A percentile compares a stretch with the other conserved stretches of the same genome.
Conservation (phyloP, 176 grass and related monocot species). For the Oryza meridionalis region DNA sequence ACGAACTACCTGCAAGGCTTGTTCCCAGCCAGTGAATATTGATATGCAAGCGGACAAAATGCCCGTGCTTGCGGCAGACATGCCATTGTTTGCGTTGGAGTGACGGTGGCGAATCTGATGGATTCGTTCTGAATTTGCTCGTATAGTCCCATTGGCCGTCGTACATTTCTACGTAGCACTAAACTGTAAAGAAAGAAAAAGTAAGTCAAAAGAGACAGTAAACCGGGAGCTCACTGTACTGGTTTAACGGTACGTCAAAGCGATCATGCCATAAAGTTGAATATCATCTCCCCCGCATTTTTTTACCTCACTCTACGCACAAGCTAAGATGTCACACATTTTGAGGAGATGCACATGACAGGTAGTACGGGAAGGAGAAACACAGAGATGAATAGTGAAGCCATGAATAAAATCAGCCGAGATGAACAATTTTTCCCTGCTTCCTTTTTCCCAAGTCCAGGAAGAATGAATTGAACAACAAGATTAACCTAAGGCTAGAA, state of each 20-base stretch:
- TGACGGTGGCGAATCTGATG: conserved; percentile 21
- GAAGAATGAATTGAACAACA: conserved; percentile 37
- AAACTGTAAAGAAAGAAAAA: conserved; percentile 7
- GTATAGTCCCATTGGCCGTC: not conserved
- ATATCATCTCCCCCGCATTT: not conserved
- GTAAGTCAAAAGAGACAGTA: not conserved
- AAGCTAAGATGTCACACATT: conserved; percentile 38
- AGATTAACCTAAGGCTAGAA: conserved; percentile 31
- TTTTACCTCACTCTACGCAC: conserved; percentile 36
- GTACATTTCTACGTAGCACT: not conserved
- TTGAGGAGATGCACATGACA: conserved; percentile 30
- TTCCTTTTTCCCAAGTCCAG: conserved; percentile 13
- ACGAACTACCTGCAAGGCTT: not conserved
- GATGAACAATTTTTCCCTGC: conserved; percentile 21
- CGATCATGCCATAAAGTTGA: conserved; percentile 35
- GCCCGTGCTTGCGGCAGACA: conserved; percentile 5
- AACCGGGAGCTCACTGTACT: not conserved
- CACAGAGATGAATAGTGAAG: conserved; percentile 16
- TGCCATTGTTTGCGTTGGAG: not conserved
- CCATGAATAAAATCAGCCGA: not conserved
- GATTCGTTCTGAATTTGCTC: not conserved
- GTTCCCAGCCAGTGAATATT: not conserved
- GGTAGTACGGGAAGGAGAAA: conserved; percentile 9
- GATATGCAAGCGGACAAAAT: conserved; percentile 16
- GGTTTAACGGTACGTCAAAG: not conserved